phyloP scores from a whole-genome alignment of 345 rosid genomes.

The Fremontodendron californicum region DNA sequence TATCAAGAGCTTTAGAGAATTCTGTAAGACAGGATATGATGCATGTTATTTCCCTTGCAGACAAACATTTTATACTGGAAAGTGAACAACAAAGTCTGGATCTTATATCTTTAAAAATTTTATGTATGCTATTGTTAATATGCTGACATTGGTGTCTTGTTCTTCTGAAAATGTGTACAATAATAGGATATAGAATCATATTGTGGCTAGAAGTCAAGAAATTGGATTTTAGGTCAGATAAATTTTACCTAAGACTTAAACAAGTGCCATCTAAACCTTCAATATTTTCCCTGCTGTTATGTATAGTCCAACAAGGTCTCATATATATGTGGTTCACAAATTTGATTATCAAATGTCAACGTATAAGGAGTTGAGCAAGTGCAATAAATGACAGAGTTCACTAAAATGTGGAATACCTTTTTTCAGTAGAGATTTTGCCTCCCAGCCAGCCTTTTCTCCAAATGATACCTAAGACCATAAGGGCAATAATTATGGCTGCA shows the following conservation, averaged over 20 bases:
- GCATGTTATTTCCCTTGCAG: too few species aligned
- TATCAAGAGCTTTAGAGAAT: too few species aligned
- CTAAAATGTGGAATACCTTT: slow-evolving; percentile 38
- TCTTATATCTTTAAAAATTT: background rate
- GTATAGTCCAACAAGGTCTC: too few species aligned
- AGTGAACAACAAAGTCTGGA: background rate
- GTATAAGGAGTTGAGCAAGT: background rate
- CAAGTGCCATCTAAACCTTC: background rate
- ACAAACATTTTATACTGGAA: background rate
- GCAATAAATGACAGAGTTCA: background rate
- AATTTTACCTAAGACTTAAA: background rate
- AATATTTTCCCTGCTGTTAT: background rate
- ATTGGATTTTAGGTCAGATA: too few species aligned
- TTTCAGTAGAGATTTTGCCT: slow-evolving; percentile 43
- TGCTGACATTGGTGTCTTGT: background rate
- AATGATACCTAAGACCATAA: slow-evolving; percentile 32
- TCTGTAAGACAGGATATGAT: too few species aligned
- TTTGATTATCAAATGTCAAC: background rate
- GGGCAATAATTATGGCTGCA: slow-evolving; percentile 33
- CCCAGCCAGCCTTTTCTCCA: slow-evolving; percentile 51
- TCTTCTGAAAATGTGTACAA: background rate
- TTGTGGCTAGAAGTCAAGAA: background rate
- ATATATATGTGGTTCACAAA: background rate
- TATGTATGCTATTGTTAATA: background rate
- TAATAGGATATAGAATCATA: background rate